Evolutionary conservation across 2,329 filamentous ascomycete species (phyloP), one percentile per base, ranked within the genome.

Genomic region (Cordyceps tenuipes): DNA sequence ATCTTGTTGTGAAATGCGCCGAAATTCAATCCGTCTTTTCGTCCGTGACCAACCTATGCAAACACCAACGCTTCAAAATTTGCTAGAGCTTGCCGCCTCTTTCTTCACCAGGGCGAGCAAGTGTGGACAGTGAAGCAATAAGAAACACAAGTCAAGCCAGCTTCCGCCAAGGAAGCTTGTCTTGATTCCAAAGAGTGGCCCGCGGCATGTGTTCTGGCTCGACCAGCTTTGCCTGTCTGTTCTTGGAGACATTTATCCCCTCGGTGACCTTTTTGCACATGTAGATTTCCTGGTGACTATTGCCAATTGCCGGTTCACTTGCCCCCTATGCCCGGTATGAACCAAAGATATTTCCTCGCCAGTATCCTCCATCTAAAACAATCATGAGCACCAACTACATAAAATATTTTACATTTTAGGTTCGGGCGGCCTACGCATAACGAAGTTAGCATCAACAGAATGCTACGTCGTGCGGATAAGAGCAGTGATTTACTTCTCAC

Each of bases 61-160:
- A 55, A 51, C 62, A 69, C 50, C 44, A 60, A 63, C 69, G 81
- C 82, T 85, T 85, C 81, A 74, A 82, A 76, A 76, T 75, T 77
- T 82, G 82, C 82, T 85, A 85, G 82, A 85, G 82, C 82, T 83
- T 84, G 80, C 77, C 82, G 82, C 75, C 75, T 78, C 71, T 74
- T 71, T 69, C 67, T 55, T 69, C 70, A 67, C 75, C 73, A 83
- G 76, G 79, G 76, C 81, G 82, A 71, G 78, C 80, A 82, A 82
- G 83, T 85, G 83, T 85, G 83, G 83, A 86, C 83, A 84, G 74
- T 84, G 83, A 86, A 86, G 83, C 83, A 77, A 86, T 66, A 86
- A 74, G 62, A 74, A 81, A 75, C 75, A 66, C 67, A 62, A 43
- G 65, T 62, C 65, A 61, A 57, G 61, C 23, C 53, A 12, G 23